Evolutionary conservation across 495 filamentous ascomycete species (phyloP), one percentile per base, ranked within the genome.

Genomic region (Aspergillus indologenus): DNA sequence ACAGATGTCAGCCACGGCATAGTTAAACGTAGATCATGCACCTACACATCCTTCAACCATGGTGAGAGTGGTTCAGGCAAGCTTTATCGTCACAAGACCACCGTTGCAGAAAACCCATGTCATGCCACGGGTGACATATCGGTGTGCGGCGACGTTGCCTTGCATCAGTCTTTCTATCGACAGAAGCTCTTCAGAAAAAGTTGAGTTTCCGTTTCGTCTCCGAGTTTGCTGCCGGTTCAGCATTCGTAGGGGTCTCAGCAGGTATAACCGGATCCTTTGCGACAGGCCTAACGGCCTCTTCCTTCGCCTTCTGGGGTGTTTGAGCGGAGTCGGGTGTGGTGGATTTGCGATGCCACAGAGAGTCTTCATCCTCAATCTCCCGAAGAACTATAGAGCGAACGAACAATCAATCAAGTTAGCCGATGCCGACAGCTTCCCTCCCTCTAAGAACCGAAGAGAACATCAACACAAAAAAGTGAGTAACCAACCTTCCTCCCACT

Each of bases 401-500:
- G 26, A 9, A 9, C 26, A 29, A 29, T 3, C 9, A 26, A 57
- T 51, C 44, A 51, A 51, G 60, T 42, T 4, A 48, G 29, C 17
- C 2, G 42, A 57, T n/a, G n/a, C n/a, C n/a, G n/a, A n/a, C n/a
- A n/a, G n/a, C n/a, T n/a, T n/a, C n/a, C n/a, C n/a, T n/a, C n/a
- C n/a, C n/a, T n/a, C n/a, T n/a, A n/a, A n/a, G 51, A 49, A 21
- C 23, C 54, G 26, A 47, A 45, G 4, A 3, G 51, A 50, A 12
- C 5, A 17, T 43, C 9, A n/a, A 23, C 50, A 47, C n/a, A n/a
- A 56, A 19, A 12, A 31, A 55, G 34, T 15, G 15, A 50, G 21
- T 11, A n/a, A 75, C 73, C 50, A 62, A 91, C 90, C 85, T 65
- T 95, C 87, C 72, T 93, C 89, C 94, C 95, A 99, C 67, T 90